Base-by-base conservation (phyloP, 2,329 filamentous ascomycete species). In the Penicillium sp. region DNA sequence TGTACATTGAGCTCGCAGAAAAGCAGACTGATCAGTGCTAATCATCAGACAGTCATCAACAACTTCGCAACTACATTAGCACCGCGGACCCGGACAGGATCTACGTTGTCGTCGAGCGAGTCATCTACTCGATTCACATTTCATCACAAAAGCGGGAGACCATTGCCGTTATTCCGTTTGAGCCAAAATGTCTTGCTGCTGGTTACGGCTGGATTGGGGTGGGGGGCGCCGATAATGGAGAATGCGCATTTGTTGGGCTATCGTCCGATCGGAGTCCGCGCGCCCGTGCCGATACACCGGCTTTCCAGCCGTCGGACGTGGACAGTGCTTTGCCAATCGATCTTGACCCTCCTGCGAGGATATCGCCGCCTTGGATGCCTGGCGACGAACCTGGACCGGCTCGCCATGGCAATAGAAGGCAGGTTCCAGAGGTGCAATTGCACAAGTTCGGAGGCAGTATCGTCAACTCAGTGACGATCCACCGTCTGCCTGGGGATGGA, bases 181-280 rank as follows among this genome's bases (percentile, higher is more conserved):
- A 81, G 51, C 79, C 90, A n/a, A 81, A 87, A 71, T 97, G 91
- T 68, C 80, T 96, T 6, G 85, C 88, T n/a, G 86, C 88, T 7
- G 84, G 83, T 45, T 80, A 87, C 61, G 89, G 89, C 45, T 97
- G 88, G 85, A 78, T 97, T 33, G 95, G 87, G 61, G 87, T 90
- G 41, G 93, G 91, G 41, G 91, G 91, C 35, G 77, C 78, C 51
- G 85, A 95, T 61, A 81, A 82, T 57, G 93, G 93, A 49, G 85
- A 94, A 64, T 95, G 95, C 64, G 84, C 87, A 28, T 83, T 88
- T 48, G 85, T 95, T 61, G 82, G 79, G n/a, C n/a, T 57, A 74
- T 90, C 38, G 60, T n/a, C 66, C 53, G 62, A 69, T 42, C 53
- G 54, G 48, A 62, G 64, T 64, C 53, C 61, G 69, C 70, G 56